A percentile compares a stretch with the other conserved stretches of the same genome.
Evolutionary conservation across 2,329 filamentous ascomycete species (phyloP).

Genomic region (Colletotrichum sp.): DNA sequence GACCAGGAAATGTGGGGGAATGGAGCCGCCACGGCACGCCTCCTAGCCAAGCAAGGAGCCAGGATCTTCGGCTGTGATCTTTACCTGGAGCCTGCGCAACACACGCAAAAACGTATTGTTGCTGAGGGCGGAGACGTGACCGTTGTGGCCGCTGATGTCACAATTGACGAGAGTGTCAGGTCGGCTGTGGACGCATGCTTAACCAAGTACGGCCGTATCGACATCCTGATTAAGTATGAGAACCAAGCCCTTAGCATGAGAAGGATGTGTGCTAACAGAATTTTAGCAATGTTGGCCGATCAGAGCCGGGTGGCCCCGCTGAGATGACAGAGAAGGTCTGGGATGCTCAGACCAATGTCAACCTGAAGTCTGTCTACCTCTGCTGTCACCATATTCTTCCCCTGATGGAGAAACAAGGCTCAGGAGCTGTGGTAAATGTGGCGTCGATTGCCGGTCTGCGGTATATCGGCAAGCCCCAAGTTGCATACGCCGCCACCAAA

Average conservation of each 20-base stretch:
- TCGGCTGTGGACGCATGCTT: not conserved
- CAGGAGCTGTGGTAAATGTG: not conserved
- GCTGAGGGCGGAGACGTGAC: not conserved
- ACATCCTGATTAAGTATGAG: not conserved
- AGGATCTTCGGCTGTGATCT: not conserved
- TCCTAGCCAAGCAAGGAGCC: not conserved
- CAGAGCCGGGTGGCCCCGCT: not conserved
- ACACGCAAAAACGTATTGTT: not conserved
- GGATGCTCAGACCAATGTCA: not conserved
- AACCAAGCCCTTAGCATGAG: not conserved
- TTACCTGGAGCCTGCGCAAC: not conserved
- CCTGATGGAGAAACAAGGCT: not conserved
- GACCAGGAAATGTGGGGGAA: not conserved
- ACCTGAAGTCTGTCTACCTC: not conserved
- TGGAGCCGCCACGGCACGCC: not conserved
- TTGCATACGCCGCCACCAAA: not conserved
- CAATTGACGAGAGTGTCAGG: not conserved
- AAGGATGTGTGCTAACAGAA: not conserved
- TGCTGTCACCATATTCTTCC: not conserved
- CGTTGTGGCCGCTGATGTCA: not conserved
- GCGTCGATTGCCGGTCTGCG: not conserved
- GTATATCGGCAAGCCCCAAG: not conserved
- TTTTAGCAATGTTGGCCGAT: not conserved
- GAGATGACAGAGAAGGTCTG: not conserved
- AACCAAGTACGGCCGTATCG: not conserved